Conservation (phyloP, 345 rosid species). For the Boechera retrofracta region DNA sequence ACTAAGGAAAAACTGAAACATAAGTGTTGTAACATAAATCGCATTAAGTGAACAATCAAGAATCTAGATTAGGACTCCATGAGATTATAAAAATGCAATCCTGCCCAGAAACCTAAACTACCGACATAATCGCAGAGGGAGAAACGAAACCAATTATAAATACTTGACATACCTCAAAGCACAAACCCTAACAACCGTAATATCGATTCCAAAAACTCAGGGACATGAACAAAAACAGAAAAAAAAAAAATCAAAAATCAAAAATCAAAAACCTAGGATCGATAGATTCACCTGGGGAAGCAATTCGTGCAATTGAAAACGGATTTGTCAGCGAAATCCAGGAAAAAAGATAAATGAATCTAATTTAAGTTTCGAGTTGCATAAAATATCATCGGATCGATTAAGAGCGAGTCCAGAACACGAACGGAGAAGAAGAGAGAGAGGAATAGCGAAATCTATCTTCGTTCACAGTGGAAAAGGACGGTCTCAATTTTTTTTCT, state of each 20-base stretch:
- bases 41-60: not conserved
- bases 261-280: slow-evolving; percentile 16
- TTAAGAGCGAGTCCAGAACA: slow-evolving; percentile 10
- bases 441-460: slow-evolving; percentile 13
- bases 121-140: not conserved
- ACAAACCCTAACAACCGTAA: slow-evolving; percentile 13
- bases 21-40: not conserved
- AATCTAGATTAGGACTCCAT: not conserved
- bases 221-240: not conserved
- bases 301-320: slow-evolving; percentile 19
- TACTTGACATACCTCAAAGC: not conserved
- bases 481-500: slow-evolving; percentile 34
- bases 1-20: not conserved
- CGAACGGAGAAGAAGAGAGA: slow-evolving; percentile 17
- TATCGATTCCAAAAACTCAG: slow-evolving; percentile 3
- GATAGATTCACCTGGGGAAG: slow-evolving; percentile 29
- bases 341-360: not conserved
- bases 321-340: slow-evolving; percentile 14
- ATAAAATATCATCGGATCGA: slow-evolving; percentile 27
- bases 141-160: not conserved
- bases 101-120: not conserved
- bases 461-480: slow-evolving; percentile 33
- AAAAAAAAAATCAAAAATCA: slow-evolving; percentile 2
- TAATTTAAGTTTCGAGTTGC: not conserved
- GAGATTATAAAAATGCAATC: not conserved